Percentiles rank a stretch among this genome's conserved stretches.
Evolutionary conservation across 1,139 yeast genomes (phyloP).

Genomic region (Lipomyces yarrowii): DNA sequence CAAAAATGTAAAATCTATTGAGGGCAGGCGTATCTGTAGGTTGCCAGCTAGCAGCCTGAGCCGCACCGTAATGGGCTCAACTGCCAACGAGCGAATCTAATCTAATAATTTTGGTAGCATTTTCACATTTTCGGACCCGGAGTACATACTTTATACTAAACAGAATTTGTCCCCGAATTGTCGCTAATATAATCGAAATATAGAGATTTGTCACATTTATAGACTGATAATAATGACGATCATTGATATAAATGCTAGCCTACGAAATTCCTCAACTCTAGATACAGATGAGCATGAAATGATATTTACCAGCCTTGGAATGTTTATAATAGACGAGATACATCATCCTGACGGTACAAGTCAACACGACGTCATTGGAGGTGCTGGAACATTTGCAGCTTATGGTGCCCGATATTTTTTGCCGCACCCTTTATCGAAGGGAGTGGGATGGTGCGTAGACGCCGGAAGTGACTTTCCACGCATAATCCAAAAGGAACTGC

Average conservation of each 20-base stretch:
- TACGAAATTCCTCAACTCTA: neutral
- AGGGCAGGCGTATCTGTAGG: too few species aligned
- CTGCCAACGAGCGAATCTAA: too few species aligned
- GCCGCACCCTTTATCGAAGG: constrained; percentile 43
- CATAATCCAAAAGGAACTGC: constrained; percentile 50
- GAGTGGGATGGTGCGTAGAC: constrained; percentile 73
- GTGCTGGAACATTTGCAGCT: constrained; percentile 85
- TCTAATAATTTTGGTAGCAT: neutral
- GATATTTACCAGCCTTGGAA: constrained; percentile 68
- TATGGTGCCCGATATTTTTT: constrained; percentile 68
- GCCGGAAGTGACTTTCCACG: constrained; percentile 76
- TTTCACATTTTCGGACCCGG: neutral
- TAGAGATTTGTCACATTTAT: neutral
- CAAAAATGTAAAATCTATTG: too few species aligned
- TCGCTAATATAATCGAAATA: neutral
- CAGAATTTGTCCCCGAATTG: neutral
- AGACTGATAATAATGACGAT: neutral
- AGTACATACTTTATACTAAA: neutral
- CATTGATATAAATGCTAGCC: neutral
- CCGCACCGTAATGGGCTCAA: too few species aligned
- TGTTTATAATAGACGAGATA: constrained; percentile 92
- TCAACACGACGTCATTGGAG: constrained; percentile 70
- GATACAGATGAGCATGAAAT: constrained; percentile 11
- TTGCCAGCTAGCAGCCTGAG: too few species aligned
- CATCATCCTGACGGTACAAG: constrained; percentile 54